Base-by-base conservation (phyloP, 257 asterid genomes). In the Cinchona pubescens region DNA sequence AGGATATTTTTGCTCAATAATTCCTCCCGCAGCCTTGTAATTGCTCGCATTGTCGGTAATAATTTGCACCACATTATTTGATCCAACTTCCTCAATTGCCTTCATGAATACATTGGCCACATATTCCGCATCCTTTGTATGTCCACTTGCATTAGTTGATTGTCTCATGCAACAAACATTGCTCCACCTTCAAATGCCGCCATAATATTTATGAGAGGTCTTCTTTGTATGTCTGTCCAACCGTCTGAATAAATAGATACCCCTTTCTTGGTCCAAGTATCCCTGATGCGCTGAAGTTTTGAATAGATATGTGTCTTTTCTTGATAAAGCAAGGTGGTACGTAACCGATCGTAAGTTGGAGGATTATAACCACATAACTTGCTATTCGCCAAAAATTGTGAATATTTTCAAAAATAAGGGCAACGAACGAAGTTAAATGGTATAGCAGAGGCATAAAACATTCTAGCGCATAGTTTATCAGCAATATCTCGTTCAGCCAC, bases 291-390 rank as follows among this genome's bases (percentile, higher is more conserved):
- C 35, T 38, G 34, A 30, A 38, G 29, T 29, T 49, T 49, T 3
- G 7, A 15, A 7, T 49, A 15, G 16, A 18, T 18, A 49, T 18
- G 56, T 49, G n/a, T 38, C 37, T 53, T 53, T 23, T 34, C 67
- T 56, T 72, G 53, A 18, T 53, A 67, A 49, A 72, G 32, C 4
- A 72, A 21, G 38, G 65, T 55, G 18, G 75, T 35, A 4, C 75
- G 14, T 23, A 53, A 51, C 18, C 66, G 53, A 18, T 71, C 56
- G 35, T 32, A 34, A 0, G 18, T 72, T 37, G 68, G 58, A 3
- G 69, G 58, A 56, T 0, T 10, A 58, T 59, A 58, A 0, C 69
- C 40, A 38, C 58, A 16, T 12, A 58, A 0, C n/a, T n/a, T n/a
- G n/a, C n/a, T n/a, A n/a, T n/a, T n/a, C n/a, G n/a, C n/a, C n/a